Evolutionary conservation across 805 yeast genomes (phyloP).

Genomic region (Ogataea saltuana): DNA sequence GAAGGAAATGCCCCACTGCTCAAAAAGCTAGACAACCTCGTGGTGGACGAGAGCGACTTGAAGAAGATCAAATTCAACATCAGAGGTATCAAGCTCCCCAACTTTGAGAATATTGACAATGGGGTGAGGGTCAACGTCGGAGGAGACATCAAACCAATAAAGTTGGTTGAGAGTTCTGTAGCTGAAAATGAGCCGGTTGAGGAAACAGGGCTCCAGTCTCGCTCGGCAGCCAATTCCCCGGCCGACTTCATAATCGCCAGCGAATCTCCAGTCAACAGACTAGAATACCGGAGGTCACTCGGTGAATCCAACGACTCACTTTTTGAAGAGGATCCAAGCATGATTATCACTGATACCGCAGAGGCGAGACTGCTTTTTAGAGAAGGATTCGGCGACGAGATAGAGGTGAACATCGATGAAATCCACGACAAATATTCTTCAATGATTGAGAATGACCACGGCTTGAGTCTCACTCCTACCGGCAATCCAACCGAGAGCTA

Average conservation of each 20-base stretch:
- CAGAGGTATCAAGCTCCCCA: constrained; percentile 70
- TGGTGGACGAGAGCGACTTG: constrained; percentile 70
- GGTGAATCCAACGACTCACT: neutral
- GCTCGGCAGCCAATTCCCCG: no score
- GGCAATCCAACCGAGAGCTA: constrained; percentile 5
- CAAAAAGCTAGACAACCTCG: constrained; percentile 57
- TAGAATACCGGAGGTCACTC: neutral
- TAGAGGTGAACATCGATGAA: constrained; percentile 28
- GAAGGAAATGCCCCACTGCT: constrained; percentile 61
- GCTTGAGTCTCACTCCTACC: constrained; percentile 14
- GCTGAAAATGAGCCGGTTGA: neutral
- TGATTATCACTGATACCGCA: constrained; percentile 18
- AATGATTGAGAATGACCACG: constrained; percentile 26
- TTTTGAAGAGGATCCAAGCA: neutral
- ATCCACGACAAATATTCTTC: constrained; percentile 33
- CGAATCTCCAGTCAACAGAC: no score
- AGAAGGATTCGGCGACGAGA: constrained; percentile 16
- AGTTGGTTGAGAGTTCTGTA: constrained; percentile 10
- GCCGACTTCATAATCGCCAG: no score
- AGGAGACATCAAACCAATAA: constrained; percentile 26
- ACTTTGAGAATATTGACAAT: constrained; percentile 53
- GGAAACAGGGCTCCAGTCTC: no score
- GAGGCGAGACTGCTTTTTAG: constrained; percentile 28
- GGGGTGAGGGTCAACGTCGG: constrained; percentile 37
- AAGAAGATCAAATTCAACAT: constrained; percentile 67